phyloP scores from a whole-genome alignment of 1,139 yeast species.

The Candida albicans region DNA sequence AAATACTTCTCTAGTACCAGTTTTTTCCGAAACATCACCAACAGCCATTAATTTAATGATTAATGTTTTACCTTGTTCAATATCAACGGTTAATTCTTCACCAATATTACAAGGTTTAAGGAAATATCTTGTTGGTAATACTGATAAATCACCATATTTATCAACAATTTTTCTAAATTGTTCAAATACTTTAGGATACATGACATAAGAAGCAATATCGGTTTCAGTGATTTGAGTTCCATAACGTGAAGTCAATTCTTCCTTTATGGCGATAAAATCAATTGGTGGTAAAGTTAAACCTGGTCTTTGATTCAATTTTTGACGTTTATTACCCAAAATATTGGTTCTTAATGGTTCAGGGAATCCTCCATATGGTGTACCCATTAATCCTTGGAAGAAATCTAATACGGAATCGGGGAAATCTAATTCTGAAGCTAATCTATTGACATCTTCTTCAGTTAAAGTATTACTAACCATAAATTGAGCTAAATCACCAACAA shows the following conservation, averaged over 20 bases:
- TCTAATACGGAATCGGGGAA: conserved; percentile 98
- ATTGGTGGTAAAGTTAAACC: conserved; percentile 86
- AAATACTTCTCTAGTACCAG: conserved; percentile 94
- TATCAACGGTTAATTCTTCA: conserved; percentile 85
- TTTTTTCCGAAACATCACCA: conserved; percentile 80
- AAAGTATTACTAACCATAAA: conserved; percentile 96
- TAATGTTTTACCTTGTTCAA: conserved; percentile 92
- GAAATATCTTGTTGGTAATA: conserved; percentile 89
- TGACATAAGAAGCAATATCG: conserved; percentile 92
- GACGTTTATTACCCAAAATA: conserved; percentile 79
- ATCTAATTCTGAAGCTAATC: conserved; percentile 85
- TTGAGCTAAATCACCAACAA: conserved; percentile 98
- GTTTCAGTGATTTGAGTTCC: conserved; percentile 65
- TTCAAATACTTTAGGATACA: conserved; percentile 98
- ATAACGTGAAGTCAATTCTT: conserved; percentile 69
- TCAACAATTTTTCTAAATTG: conserved; percentile 73
- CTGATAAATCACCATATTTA: conserved; percentile 88
- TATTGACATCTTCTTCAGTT: conserved; percentile 77
- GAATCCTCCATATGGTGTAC: conserved; percentile 99
- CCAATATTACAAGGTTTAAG: conserved; percentile 82
- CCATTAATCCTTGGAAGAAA: conserved; percentile 98
- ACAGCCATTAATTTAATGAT: conserved; percentile 90
- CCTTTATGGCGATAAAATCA: conserved; percentile 67
- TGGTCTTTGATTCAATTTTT: conserved; percentile 85
- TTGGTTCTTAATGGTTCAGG: conserved; percentile 97